Percentiles rank a stretch among this genome's conserved stretches.
These are phyloP conservation scores for Gaultheria prostrata DNA, from an alignment of 148 eudicot species.

Conservation along the genomic window DNA sequence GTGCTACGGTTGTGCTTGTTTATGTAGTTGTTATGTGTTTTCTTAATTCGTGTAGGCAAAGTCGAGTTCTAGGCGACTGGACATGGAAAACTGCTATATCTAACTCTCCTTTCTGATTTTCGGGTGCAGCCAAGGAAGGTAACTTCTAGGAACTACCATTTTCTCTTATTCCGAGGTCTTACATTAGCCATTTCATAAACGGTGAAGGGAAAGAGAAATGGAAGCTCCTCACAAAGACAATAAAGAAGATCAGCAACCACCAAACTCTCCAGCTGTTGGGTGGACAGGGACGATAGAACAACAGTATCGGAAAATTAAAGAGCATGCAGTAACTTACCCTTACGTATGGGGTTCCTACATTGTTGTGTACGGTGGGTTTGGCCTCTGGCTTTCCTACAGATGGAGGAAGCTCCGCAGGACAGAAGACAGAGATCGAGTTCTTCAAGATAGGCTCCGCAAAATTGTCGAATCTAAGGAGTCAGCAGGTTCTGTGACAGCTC, in stretches of 20 bases:
- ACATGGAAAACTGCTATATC: neutral
- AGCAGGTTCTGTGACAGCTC: constrained; percentile 28
- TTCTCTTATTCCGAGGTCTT: neutral
- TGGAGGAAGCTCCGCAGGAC: constrained; percentile 73
- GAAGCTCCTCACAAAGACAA: constrained; percentile 31
- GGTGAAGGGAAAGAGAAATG: constrained; percentile 21
- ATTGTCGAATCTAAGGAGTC: constrained; percentile 57
- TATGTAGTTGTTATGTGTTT: neutral
- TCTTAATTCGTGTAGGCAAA: neutral
- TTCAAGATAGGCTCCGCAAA: constrained; percentile 61
- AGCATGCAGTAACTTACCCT: constrained; percentile 71
- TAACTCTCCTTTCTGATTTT: neutral
- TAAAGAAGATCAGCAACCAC: constrained; percentile 31
- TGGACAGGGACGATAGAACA: constrained; percentile 36
- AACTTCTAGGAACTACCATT: neutral
- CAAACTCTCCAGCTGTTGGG: constrained; percentile 28
- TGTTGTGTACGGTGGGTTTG: constrained; percentile 87
- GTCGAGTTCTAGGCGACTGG: neutral
- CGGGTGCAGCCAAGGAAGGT: neutral
- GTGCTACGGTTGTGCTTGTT: neutral
- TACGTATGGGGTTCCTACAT: constrained; percentile 83
- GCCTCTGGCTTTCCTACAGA: constrained; percentile 67
- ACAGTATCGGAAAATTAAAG: constrained; percentile 52
- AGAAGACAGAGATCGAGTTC: constrained; percentile 70
- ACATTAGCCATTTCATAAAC: neutral